Conservation (phyloP, 371 early-diverging fungal species). For the Chytridiales sp. region DNA sequence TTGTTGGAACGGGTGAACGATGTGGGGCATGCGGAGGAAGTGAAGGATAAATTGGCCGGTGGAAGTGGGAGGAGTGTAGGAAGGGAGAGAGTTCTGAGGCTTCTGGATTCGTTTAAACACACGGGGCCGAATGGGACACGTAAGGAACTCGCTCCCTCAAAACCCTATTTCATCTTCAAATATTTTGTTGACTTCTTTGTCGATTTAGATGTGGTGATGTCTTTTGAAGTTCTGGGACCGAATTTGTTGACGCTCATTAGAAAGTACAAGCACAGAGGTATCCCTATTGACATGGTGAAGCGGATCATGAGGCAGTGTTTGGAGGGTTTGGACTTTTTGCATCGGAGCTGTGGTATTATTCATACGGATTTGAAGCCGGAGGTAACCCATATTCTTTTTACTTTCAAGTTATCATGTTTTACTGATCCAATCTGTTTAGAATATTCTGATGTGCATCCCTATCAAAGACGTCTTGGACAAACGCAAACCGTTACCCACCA, state of each 20-base stretch:
- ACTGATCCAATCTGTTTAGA: not conserved
- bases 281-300: slow-evolving; percentile 82
- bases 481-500: not conserved
- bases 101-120: slow-evolving; percentile 86
- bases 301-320: slow-evolving; percentile 84
- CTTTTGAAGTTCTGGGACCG: slow-evolving; percentile 95
- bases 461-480: slow-evolving; percentile 8
- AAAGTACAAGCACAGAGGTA: slow-evolving; percentile 73
- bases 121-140: slow-evolving; percentile 86
- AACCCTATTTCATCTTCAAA: not conserved
- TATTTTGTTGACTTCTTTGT: not conserved
- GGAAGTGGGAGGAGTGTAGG: slow-evolving; percentile 64
- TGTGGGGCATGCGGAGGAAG: too few relatives aligned
- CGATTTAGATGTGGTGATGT: slow-evolving; percentile 85
- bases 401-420: not conserved
- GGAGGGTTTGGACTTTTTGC: slow-evolving; percentile 89
- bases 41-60: slow-evolving; percentile 66
- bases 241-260: slow-evolving; percentile 85
- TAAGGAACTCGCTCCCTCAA: too few relatives aligned
- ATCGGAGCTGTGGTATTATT: slow-evolving; percentile 94
- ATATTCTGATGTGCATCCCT: slow-evolving; percentile 17
- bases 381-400: too few relatives aligned
- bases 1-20: too few relatives aligned
- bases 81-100: slow-evolving; percentile 72
- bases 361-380: slow-evolving; percentile 98